Conservation (phyloP, 2,329 filamentous ascomycete species). For the Penicillium griseofulvum region DNA sequence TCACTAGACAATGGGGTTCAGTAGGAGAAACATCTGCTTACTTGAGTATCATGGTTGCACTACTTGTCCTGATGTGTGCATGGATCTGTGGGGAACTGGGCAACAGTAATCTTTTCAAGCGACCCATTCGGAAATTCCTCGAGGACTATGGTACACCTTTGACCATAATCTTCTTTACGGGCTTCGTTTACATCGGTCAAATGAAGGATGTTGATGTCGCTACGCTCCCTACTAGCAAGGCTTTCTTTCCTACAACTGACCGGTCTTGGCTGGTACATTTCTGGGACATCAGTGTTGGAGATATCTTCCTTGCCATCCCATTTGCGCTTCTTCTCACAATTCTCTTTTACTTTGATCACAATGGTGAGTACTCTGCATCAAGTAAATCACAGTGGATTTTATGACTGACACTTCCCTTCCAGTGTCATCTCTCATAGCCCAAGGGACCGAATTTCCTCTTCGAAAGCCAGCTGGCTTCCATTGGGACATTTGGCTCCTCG, state of each 20-base stretch:
- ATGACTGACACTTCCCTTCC: not conserved
- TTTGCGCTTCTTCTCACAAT: conserved; percentile 81
- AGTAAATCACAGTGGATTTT: not conserved
- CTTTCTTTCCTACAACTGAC: conserved; percentile 74
- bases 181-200: conserved; percentile 81
- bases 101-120: conserved; percentile 67
- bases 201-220: conserved; percentile 71
- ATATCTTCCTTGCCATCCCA: conserved; percentile 81
- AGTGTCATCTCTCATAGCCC: conserved; percentile 80
- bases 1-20: conserved; percentile 68
- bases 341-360: conserved; percentile 87
- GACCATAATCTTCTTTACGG: conserved; percentile 82
- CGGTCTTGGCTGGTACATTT: conserved; percentile 77
- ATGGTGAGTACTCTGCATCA: conserved; percentile 56
- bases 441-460: conserved; percentile 78
- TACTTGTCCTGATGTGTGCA: conserved; percentile 74
- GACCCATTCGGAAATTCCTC: conserved; percentile 74
- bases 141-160: conserved; percentile 87
- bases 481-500: conserved; percentile 80
- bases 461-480: conserved; percentile 80
- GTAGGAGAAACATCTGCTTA: conserved; percentile 64
- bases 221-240: conserved; percentile 69
- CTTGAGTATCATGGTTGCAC: conserved; percentile 70
- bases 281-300: conserved; percentile 69
- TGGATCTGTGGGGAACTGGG: conserved; percentile 73